Conservation (phyloP, 106 monocot genomes). For the Dendrobium huoshanense region DNA sequence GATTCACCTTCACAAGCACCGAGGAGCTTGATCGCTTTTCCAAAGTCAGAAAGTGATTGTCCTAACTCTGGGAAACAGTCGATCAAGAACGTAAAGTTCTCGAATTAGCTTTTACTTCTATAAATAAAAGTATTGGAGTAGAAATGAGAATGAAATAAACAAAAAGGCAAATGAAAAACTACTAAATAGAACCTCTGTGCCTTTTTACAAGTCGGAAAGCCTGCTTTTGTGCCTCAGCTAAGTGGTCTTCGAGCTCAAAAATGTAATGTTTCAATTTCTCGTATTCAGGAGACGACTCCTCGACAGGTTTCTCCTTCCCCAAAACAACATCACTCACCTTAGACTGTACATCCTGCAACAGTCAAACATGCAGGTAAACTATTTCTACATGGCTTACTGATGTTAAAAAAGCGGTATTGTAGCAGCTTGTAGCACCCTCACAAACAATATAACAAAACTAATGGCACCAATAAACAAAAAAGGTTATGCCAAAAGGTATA, state of each 20-base stretch:
- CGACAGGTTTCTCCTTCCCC: conserved; percentile 97
- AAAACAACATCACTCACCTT: conserved; percentile 97
- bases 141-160: neutral
- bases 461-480: neutral
- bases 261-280: conserved; percentile 92
- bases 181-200: conserved; percentile 56
- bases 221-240: conserved; percentile 92
- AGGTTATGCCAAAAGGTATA: neutral
- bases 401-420: neutral
- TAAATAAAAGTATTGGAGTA: neutral
- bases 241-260: conserved; percentile 84
- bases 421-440: neutral
- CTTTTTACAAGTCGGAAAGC: conserved; percentile 94
- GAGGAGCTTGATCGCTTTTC: conserved; percentile 91
- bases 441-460: neutral
- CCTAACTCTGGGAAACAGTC: conserved; percentile 48
- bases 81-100: neutral
- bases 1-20: conserved; percentile 83
- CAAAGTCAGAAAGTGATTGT: conserved; percentile 89
- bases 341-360: conserved; percentile 83
- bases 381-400: neutral
- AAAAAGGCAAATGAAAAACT: neutral
- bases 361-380: conserved; percentile 4
- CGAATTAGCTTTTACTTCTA: neutral
- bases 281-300: conserved; percentile 89